A percentile compares a stretch with the other conserved stretches of the same genome.
These are phyloP conservation scores for Hypoxylon lenormandii DNA, from an alignment of 495 filamentous ascomycete genomes.

Conservation along the genomic window DNA sequence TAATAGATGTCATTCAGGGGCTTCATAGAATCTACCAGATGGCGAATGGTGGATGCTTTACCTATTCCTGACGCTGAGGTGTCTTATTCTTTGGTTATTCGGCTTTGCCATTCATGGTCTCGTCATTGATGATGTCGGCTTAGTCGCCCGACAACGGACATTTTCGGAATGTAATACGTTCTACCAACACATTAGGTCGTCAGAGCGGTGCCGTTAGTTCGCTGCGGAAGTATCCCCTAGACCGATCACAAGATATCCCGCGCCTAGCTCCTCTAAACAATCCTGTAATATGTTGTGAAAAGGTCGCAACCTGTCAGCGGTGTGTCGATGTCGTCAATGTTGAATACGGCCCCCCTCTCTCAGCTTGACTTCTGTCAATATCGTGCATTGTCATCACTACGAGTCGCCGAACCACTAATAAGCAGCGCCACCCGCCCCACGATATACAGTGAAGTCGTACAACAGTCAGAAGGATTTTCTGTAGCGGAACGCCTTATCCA, in stretches of 20 bases:
- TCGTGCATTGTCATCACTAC: neutral
- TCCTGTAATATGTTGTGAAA: neutral
- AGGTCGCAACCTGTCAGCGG: neutral
- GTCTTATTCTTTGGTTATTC: no score
- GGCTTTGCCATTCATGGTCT: no score
- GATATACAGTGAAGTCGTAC: constrained; percentile 16
- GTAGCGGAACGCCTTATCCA: constrained; percentile 6
- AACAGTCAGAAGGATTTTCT: constrained; percentile 9
- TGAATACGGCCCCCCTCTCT: neutral
- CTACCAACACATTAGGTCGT: neutral
- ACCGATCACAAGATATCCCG: neutral
- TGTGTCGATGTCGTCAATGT: neutral
- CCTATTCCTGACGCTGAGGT: neutral
- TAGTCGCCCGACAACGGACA: neutral
- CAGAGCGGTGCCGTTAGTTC: neutral
- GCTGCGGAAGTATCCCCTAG: neutral
- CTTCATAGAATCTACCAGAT: neutral
- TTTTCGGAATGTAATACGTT: neutral
- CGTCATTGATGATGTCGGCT: neutral
- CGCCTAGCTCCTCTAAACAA: neutral
- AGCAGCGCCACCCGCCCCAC: constrained; percentile 22
- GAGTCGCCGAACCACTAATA: neutral
- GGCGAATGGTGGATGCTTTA: neutral
- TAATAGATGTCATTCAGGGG: neutral
- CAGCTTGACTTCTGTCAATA: neutral